Evolutionary conservation across 2,329 filamentous ascomycete species (phyloP), one percentile per base, ranked within the genome.

Genomic region (Biscogniauxia sp.): DNA sequence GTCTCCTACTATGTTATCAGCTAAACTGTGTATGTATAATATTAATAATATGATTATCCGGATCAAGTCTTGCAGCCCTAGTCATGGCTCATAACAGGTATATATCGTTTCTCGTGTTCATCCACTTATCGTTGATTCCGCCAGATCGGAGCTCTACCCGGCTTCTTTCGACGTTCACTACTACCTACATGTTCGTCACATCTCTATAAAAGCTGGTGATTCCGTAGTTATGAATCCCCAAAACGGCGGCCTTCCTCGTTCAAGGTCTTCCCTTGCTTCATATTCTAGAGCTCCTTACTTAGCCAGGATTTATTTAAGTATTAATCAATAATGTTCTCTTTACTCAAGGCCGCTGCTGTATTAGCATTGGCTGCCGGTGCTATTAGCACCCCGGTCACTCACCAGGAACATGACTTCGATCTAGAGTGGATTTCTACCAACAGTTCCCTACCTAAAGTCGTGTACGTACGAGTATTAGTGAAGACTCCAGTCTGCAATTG

Each of bases 401-500:
- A 50, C 49, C 19, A 41, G n/a, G 45, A 23, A 26, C 11, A 20
- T 15, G 60, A 62, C 20, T 57, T 54, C 28, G 62, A 60, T 8
- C 52, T 61, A 8, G 59, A 60, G 9, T 72, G 69, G 69, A 67
- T 70, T 20, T 68, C 65, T 5, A 67, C 61, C 5, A 65, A 73
- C 41, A 55, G 62, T 0, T 69, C 68, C 17, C 54, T 73, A 23
- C 70, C 71, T 1, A 72, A 73, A 60, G 65, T 72, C 11, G 64
- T 72, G 65, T 69, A 59, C 53, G 69, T 66, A 50, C 5, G 19
- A 20, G 50, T 17, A 1, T 51, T 19, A 5, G 50, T 11, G 19
- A 20, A 15, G 2, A 56, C 11, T 2, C 9, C 37, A 19, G 3
- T n/a, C 54, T 28, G 25, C 20, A 51, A 7, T 9, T 19, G 41